phyloP scores from a whole-genome alignment of 192 early-diverging fungal genomes.

The Podila clonocystis region DNA sequence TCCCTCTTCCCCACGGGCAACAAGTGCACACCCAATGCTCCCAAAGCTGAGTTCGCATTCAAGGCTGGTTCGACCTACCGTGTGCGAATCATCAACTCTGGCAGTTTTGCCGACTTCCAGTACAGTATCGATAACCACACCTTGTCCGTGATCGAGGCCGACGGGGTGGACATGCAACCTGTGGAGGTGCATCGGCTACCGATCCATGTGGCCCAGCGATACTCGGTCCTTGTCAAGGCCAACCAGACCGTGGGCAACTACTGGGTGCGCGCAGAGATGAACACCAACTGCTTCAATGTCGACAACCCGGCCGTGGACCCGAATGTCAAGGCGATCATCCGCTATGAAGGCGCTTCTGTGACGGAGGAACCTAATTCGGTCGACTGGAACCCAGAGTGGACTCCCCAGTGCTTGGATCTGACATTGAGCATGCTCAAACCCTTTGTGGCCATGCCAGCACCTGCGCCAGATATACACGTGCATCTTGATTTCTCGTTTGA shows the following conservation, averaged over 20 bases:
- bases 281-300: constrained; percentile 35
- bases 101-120: constrained; percentile 38
- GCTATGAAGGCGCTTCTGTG: constrained; percentile 50
- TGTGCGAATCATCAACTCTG: constrained; percentile 46
- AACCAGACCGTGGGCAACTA: constrained; percentile 52
- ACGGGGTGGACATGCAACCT: constrained; percentile 42
- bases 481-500: constrained; percentile 12
- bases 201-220: constrained; percentile 54
- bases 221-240: constrained; percentile 53
- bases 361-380: constrained; percentile 14
- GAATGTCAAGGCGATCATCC: constrained; percentile 35
- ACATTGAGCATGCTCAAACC: constrained; percentile 31
- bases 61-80: constrained; percentile 35
- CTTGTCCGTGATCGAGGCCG: constrained; percentile 50
- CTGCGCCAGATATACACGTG: constrained; percentile 2
- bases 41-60: constrained; percentile 20
- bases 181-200: constrained; percentile 29
- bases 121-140: constrained; percentile 55
- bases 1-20: constrained; percentile 21
- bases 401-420: constrained; percentile 21
- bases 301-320: constrained; percentile 31
- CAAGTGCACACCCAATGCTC: constrained; percentile 15
- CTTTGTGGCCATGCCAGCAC: constrained; percentile 6
- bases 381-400: constrained; percentile 28
- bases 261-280: constrained; percentile 45